These are phyloP conservation scores for Gossypium gossypioides DNA, from an alignment of 441 rosid genomes.

Conservation along the genomic window DNA sequence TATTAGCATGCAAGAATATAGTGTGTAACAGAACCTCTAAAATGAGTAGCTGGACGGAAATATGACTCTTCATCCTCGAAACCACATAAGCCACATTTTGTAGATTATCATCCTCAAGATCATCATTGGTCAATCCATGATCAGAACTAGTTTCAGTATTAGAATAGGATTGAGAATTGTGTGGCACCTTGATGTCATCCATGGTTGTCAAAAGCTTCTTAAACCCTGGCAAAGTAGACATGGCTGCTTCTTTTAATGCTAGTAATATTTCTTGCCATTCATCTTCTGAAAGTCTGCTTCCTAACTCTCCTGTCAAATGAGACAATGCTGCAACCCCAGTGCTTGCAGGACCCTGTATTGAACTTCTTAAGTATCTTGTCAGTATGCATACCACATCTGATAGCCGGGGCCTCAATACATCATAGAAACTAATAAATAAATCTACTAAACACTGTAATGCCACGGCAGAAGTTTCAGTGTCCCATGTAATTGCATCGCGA, in stretches of 20 bases:
- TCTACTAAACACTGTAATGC: slow-evolving; percentile 73
- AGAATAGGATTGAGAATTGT: slow-evolving; percentile 22
- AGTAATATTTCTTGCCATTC: slow-evolving; percentile 74
- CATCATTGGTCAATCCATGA: slow-evolving; percentile 43
- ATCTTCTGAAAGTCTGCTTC: slow-evolving; percentile 53
- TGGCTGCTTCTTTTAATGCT: slow-evolving; percentile 66
- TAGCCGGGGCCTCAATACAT: slow-evolving; percentile 53
- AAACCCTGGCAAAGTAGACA: slow-evolving; percentile 53
- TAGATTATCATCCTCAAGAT: slow-evolving; percentile 69
- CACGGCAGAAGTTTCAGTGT: slow-evolving; percentile 65
- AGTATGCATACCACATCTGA: slow-evolving; percentile 50
- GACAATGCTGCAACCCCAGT: slow-evolving; percentile 64
- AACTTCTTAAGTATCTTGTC: slow-evolving; percentile 66
- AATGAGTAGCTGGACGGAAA: slow-evolving; percentile 65
- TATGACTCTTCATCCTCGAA: slow-evolving; percentile 77
- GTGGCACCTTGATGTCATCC: slow-evolving; percentile 52
- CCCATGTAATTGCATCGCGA: slow-evolving; percentile 55
- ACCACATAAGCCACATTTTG: slow-evolving; percentile 72
- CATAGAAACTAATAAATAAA: slow-evolving; percentile 51
- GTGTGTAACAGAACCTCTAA: slow-evolving; percentile 44
- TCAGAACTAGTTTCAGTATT: slow-evolving; percentile 62
- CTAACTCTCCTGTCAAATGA: slow-evolving; percentile 62
- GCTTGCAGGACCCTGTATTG: slow-evolving; percentile 78
- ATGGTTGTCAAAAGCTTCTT: slow-evolving; percentile 64
- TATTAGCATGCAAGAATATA: slow-evolving; percentile 5